A percentile compares a stretch with the other conserved stretches of the same genome.
These are phyloP conservation scores for Platanthera guangdongensis DNA, from an alignment of 106 monocot genomes.

Conservation along the genomic window DNA sequence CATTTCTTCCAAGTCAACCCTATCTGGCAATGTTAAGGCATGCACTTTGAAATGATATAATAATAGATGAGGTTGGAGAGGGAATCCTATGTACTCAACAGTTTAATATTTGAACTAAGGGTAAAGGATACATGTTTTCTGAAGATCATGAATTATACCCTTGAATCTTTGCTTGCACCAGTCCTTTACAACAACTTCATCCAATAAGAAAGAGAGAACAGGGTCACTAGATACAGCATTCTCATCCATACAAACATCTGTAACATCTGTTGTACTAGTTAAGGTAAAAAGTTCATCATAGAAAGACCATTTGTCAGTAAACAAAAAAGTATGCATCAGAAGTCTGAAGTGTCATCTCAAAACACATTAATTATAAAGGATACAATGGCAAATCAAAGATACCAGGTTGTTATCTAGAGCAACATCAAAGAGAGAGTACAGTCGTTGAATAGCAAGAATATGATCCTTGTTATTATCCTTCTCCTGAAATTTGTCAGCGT, in stretches of 20 bases:
- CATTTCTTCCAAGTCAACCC: conserved; percentile 31
- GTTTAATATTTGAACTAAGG: background rate
- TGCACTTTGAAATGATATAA: background rate
- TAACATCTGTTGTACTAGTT: conserved; percentile 61
- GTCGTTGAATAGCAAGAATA: conserved; percentile 42
- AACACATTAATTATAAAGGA: conserved; percentile 30
- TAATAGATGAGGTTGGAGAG: background rate
- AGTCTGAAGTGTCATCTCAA: background rate
- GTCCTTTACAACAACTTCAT: conserved; percentile 95
- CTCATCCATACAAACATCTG: conserved; percentile 97
- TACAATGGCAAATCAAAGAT: conserved; percentile 92
- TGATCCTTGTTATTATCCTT: conserved; percentile 40
- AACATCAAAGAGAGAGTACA: conserved; percentile 90
- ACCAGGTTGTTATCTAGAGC: conserved; percentile 78
- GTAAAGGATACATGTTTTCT: conserved; percentile 64
- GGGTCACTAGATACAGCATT: conserved; percentile 96
- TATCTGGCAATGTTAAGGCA: conserved; percentile 56
- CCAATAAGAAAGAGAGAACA: conserved; percentile 84
- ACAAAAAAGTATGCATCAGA: background rate
- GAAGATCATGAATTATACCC: conserved; percentile 35
- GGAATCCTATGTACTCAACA: background rate
- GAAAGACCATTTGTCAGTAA: background rate
- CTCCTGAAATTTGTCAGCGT: conserved; percentile 64
- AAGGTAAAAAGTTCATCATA: conserved; percentile 29
- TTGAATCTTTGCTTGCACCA: conserved; percentile 75